Evolutionary conservation across 179 eudicot genomes (phyloP).

Genomic region (Vitellaria paradoxa): DNA sequence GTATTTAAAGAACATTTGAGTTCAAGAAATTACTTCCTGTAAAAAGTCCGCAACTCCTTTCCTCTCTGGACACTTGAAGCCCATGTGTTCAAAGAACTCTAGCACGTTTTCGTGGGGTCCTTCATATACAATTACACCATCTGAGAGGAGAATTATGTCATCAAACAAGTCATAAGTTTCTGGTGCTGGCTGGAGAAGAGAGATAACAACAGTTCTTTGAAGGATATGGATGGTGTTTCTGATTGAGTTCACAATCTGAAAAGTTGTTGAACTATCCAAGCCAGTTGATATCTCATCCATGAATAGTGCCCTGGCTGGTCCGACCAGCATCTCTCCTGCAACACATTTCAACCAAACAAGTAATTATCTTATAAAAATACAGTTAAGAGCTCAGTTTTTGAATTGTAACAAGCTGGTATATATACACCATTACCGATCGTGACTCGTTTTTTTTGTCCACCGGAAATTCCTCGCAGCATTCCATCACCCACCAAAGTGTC

Average conservation of each 20-base stretch:
- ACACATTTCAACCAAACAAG: background rate
- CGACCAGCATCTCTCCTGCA: slow-evolving; percentile 80
- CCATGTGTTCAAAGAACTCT: slow-evolving; percentile 66
- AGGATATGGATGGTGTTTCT: slow-evolving; percentile 57
- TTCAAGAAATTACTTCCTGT: slow-evolving; percentile 48
- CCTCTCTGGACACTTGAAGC: slow-evolving; percentile 72
- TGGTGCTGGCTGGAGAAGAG: slow-evolving; percentile 80
- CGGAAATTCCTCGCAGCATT: slow-evolving; percentile 86
- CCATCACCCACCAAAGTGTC: slow-evolving; percentile 82
- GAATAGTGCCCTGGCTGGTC: slow-evolving; percentile 65
- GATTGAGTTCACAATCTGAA: slow-evolving; percentile 61
- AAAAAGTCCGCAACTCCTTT: slow-evolving; percentile 69
- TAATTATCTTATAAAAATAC: too few relatives aligned
- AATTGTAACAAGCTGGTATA: too few relatives aligned
- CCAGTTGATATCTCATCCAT: slow-evolving; percentile 92
- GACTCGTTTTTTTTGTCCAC: slow-evolving; percentile 77
- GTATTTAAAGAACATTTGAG: too few relatives aligned
- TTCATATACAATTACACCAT: slow-evolving; percentile 74
- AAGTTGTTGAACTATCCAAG: slow-evolving; percentile 76
- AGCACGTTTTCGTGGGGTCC: slow-evolving; percentile 65
- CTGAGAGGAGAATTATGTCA: slow-evolving; percentile 71
- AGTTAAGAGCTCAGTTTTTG: too few relatives aligned
- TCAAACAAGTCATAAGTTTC: slow-evolving; percentile 68
- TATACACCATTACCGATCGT: slow-evolving; percentile 54
- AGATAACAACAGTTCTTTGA: slow-evolving; percentile 55